Percentiles rank a stretch among this genome's conserved stretches.
Evolutionary conservation across 768 basidiomycete genomes (phyloP).

Genomic region (Mycena alexandri): DNA sequence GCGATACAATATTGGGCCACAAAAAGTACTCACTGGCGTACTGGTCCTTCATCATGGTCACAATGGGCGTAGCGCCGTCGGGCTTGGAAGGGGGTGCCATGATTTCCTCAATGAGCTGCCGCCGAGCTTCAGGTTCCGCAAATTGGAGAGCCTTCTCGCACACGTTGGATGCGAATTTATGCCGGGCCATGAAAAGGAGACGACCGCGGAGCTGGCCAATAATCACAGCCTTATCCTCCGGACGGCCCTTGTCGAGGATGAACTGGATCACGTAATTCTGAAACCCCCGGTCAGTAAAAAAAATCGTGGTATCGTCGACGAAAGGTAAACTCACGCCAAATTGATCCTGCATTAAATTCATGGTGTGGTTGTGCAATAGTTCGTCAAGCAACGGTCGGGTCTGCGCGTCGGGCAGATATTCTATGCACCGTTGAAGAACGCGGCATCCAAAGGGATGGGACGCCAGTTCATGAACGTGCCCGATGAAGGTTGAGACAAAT

Average conservation of each 20-base stretch:
- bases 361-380: slow-evolving; percentile 72
- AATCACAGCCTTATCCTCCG: slow-evolving; percentile 75
- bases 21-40: slow-evolving; percentile 78
- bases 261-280: slow-evolving; percentile 98
- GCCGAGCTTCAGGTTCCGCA: slow-evolving; percentile 74
- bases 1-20: neutral
- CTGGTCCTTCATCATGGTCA: slow-evolving; percentile 88
- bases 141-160: slow-evolving; percentile 89
- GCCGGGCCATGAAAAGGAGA: slow-evolving; percentile 82
- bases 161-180: slow-evolving; percentile 97
- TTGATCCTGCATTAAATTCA: slow-evolving; percentile 87
- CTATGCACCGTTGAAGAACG: slow-evolving; percentile 93
- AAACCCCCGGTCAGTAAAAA: slow-evolving; percentile 29
- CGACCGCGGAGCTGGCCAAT: slow-evolving; percentile 80
- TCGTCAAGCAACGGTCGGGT: slow-evolving; percentile 85
- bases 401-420: slow-evolving; percentile 79
- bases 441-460: slow-evolving; percentile 95
- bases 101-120: slow-evolving; percentile 84
- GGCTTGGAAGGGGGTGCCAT: slow-evolving; percentile 64
- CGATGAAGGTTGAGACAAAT: slow-evolving; percentile 82
- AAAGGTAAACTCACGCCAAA: slow-evolving; percentile 77
- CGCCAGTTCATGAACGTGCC: slow-evolving; percentile 83
- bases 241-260: slow-evolving; percentile 84
- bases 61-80: slow-evolving; percentile 78
- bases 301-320: slow-evolving; percentile 12